Base-by-base conservation (phyloP, 257 asterid genomes). In the Gentiana dahurica region DNA sequence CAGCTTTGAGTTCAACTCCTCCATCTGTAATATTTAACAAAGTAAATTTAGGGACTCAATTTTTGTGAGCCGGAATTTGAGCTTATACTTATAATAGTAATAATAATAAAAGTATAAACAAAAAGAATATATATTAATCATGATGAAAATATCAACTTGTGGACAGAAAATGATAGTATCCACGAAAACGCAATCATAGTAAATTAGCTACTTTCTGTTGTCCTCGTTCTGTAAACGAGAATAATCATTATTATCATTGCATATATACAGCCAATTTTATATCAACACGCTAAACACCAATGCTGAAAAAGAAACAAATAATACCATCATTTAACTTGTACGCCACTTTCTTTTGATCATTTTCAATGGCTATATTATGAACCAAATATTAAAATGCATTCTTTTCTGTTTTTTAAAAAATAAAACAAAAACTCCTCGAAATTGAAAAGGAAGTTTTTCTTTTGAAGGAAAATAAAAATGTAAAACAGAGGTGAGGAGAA, bases 1-100 rank as follows among this genome's bases (percentile, higher is more conserved):
- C 54, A 89, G 73, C 74, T 86, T 80, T 24, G 95, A 76, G 83
- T 89, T 86, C 34, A 78, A n/a, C 62, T 80, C 69, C 24, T 89
- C 94, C 97, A 89, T 83, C 57, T 0, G 62, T 5, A 36, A 48
- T 8, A 48, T 24, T 13, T n/a, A 2, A n/a, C 32, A 1, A 49
- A 24, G 6, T n/a, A 49, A 49, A 49, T 49, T 49, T 34, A 49
- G 24, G 33, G 24, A 48, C 53, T 49, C 12, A 48, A 48, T 10
- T 12, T 5, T 48, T 48, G 13, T 10, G 7, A 48, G 15, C 12
- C 12, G 13, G 51, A 48, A 48, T 4, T 10, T n/a, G 13, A 48
- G 51, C 3, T 48, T 12, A 10, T 1, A 4, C 6, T 4, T 11
- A 32, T 32, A 48, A 12, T 49, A 50, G 54, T 38, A 47, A 50